Percentiles rank a stretch among this genome's conserved stretches.
Conservation (phyloP, 2,329 filamentous ascomycete species). For the Stagonosporopsis tanaceti region DNA sequence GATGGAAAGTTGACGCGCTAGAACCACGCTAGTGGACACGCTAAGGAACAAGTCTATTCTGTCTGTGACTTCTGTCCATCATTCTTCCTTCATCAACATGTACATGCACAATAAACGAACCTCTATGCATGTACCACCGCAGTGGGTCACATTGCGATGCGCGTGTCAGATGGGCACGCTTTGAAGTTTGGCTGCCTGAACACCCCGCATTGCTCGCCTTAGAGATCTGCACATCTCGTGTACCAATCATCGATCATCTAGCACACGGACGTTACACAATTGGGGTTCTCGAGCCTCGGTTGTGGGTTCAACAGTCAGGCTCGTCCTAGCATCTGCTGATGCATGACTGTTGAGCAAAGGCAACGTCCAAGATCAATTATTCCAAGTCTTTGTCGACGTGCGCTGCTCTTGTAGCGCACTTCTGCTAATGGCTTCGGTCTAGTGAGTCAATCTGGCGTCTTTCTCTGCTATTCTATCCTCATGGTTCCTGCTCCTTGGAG, state of each 20-base stretch:
- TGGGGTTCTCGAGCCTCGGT: slow-evolving; percentile 32
- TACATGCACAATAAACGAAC: neutral
- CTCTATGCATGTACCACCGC: neutral
- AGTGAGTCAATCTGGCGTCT: slow-evolving; percentile 45
- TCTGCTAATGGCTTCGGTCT: slow-evolving; percentile 14
- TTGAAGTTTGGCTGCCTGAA: neutral
- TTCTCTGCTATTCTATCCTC: slow-evolving; percentile 39
- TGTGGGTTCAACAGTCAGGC: slow-evolving; percentile 44
- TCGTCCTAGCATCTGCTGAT: slow-evolving; percentile 31
- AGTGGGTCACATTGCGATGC: neutral
- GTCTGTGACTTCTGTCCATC: neutral
- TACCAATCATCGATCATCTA: neutral
- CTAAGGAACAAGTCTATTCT: neutral
- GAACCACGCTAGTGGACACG: slow-evolving; percentile 4
- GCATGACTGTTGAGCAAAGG: slow-evolving; percentile 48
- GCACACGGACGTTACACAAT: slow-evolving; percentile 12
- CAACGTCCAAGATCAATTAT: slow-evolving; percentile 43
- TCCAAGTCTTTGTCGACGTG: slow-evolving; percentile 8
- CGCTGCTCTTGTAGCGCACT: slow-evolving; percentile 25
- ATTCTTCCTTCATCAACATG: neutral
- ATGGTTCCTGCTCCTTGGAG: slow-evolving; percentile 24
- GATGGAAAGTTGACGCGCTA: neutral
- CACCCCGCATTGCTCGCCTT: neutral
- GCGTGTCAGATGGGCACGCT: neutral
- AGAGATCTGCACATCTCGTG: neutral